These are phyloP conservation scores for Sordaria brevicollis DNA, from an alignment of 495 filamentous ascomycete species.

Conservation along the genomic window DNA sequence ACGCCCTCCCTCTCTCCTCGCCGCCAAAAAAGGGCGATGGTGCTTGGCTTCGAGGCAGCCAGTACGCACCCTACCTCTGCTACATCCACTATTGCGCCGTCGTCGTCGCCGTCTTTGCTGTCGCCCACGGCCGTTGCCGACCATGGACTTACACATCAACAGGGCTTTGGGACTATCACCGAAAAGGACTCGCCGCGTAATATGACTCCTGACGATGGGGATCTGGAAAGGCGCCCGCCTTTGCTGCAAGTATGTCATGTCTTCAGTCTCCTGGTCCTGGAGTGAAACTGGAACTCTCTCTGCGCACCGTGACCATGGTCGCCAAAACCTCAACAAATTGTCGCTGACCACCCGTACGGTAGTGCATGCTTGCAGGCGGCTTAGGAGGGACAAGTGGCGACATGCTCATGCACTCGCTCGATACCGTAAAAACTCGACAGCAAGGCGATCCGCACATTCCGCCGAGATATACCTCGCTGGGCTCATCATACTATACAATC, in stretches of 20 bases:
- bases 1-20: constrained; percentile 2
- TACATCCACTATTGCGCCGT: constrained; percentile 5
- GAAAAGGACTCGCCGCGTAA: constrained; percentile 17
- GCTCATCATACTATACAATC: constrained; percentile 82
- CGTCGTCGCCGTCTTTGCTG: constrained; percentile 6
- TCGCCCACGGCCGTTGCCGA: constrained; percentile 15
- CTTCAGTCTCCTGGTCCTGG: constrained; percentile 1
- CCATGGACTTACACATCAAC: constrained; percentile 27
- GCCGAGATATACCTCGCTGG: constrained; percentile 81
- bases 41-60: constrained; percentile 19
- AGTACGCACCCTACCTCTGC: constrained; percentile 3
- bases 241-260: constrained; percentile 31
- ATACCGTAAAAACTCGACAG: constrained; percentile 98
- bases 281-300: too few species aligned
- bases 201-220: constrained; percentile 34
- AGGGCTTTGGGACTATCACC: constrained; percentile 15
- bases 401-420: constrained; percentile 97
- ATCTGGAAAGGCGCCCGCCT: constrained; percentile 33
- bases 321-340: neutral
- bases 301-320: neutral
- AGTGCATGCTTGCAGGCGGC: constrained; percentile 94
- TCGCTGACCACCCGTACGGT: constrained; percentile 12
- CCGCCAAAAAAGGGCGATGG: constrained; percentile 20
- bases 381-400: constrained; percentile 85
- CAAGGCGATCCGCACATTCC: constrained; percentile 90